These are phyloP conservation scores for Nitzschia putrida DNA, from an alignment of 108 stramenopile genomes.

Conservation along the genomic window DNA sequence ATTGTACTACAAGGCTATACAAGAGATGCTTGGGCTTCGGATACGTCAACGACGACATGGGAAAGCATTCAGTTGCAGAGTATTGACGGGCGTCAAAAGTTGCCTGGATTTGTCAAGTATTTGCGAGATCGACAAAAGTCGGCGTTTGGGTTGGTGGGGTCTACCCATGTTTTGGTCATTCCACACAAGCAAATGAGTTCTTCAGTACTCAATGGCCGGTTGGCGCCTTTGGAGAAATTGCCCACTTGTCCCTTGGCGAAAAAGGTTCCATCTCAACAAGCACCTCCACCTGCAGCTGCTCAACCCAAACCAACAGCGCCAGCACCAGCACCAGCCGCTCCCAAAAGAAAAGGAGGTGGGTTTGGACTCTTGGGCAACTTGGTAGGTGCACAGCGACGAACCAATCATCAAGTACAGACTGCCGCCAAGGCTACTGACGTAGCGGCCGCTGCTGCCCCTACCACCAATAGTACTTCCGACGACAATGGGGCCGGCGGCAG, in stretches of 20 bases:
- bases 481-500: background rate
- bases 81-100: slow-evolving; percentile 70
- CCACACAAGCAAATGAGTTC: slow-evolving; percentile 58
- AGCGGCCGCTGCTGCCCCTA: background rate
- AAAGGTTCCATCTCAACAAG: slow-evolving; percentile 24
- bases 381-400: slow-evolving; percentile 65
- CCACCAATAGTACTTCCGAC: background rate
- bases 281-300: background rate
- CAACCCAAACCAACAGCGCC: background rate
- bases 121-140: slow-evolving; percentile 74
- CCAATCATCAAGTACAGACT: slow-evolving; percentile 65
- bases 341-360: slow-evolving; percentile 27
- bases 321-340: background rate
- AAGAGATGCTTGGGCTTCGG: slow-evolving; percentile 72
- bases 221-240: slow-evolving; percentile 38
- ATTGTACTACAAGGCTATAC: slow-evolving; percentile 76
- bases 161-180: slow-evolving; percentile 53
- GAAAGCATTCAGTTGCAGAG: slow-evolving; percentile 36
- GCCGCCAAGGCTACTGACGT: slow-evolving; percentile 23
- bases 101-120: slow-evolving; percentile 77
- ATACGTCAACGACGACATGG: slow-evolving; percentile 18
- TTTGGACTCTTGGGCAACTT: slow-evolving; percentile 78
- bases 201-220: slow-evolving; percentile 31
- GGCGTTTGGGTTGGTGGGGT: slow-evolving; percentile 57
- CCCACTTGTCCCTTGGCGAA: slow-evolving; percentile 37